Evolutionary conservation across 2,329 filamentous ascomycete species (phyloP), one percentile per base, ranked within the genome.

Genomic region (Aspergillus melleus): DNA sequence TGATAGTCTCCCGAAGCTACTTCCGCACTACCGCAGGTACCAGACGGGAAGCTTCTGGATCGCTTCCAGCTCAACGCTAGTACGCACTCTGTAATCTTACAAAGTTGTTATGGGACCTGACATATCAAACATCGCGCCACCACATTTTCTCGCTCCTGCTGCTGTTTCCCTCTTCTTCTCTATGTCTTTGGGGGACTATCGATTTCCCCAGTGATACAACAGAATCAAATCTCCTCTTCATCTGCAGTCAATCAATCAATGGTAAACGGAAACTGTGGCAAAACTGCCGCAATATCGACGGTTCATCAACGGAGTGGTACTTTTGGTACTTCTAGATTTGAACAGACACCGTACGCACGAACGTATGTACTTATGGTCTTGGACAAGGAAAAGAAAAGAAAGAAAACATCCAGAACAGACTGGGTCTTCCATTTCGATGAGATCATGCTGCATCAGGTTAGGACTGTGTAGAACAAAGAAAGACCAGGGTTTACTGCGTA

Each of bases 11-110:
- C 57, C 55, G 55, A 61, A 52, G 55, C 54, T 55, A 57, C 46
- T 55, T 60, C 55, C 58, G 49, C 24, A 55, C 61, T 62, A 52
- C 58, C 57, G 59, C 59, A 62, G 54, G 54, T 64, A 60, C 50
- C 55, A 49, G 56, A 49, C 53, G 56, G 51, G 47, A 53, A 56
- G 54, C 57, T 60, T 57, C 55, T 60, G 62, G 61, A 61, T 64
- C 60, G 62, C 55, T 59, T 63, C 62, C 54, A 55, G 19, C 46
- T 52, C 19, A 50, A 24, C 29, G 42, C 47, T 32, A 49, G 19
- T 55, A 56, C 20, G 32, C 50, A 46, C 26, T 29, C 26, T 49
- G 16, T 51, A 50, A 51, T 32, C 54, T 30, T 47, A 8, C 20
- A 47, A 19, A 9, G 44, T 24, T 24, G 24, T 24, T 24, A 24